phyloP scores from a whole-genome alignment of 2,329 filamentous ascomycete genomes.

The Calonectria multiphialidica region DNA sequence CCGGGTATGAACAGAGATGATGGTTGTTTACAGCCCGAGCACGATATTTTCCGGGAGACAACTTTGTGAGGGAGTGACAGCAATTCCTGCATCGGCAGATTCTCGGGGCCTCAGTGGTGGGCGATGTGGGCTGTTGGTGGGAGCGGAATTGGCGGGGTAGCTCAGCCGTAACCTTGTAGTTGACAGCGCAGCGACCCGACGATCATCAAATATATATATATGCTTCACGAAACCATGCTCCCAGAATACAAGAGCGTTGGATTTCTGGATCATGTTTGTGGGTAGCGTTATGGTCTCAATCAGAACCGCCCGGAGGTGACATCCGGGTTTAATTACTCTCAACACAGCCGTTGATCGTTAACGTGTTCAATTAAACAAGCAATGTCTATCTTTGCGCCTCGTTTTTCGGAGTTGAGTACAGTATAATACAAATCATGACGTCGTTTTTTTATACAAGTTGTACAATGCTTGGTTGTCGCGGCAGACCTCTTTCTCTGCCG shows the following conservation, averaged over 20 bases:
- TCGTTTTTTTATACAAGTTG: constrained; percentile 27
- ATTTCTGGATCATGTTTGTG: background rate
- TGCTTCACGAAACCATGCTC: background rate
- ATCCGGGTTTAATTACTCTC: background rate
- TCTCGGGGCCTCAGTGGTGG: constrained; percentile 41
- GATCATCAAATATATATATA: background rate
- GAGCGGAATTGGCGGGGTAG: constrained; percentile 32
- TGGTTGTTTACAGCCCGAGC: constrained; percentile 31
- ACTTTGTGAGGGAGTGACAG: constrained; percentile 36
- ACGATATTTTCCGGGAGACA: constrained; percentile 9
- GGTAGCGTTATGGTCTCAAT: background rate
- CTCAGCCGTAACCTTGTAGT: constrained; percentile 1
- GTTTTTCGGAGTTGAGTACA: constrained; percentile 25
- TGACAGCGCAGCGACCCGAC: background rate
- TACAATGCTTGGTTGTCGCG: constrained; percentile 10
- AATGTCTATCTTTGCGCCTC: constrained; percentile 4
- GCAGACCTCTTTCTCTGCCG: background rate
- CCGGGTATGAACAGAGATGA: constrained; percentile 27
- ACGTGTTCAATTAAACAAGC: background rate
- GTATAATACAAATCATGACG: constrained; percentile 27
- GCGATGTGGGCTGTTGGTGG: constrained; percentile 24
- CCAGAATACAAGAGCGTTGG: no score
- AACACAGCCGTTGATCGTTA: background rate
- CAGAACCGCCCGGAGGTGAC: background rate
- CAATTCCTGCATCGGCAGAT: constrained; percentile 47